Conservation (phyloP, 148 eudicot species). For the Agrostemma githago region DNA sequence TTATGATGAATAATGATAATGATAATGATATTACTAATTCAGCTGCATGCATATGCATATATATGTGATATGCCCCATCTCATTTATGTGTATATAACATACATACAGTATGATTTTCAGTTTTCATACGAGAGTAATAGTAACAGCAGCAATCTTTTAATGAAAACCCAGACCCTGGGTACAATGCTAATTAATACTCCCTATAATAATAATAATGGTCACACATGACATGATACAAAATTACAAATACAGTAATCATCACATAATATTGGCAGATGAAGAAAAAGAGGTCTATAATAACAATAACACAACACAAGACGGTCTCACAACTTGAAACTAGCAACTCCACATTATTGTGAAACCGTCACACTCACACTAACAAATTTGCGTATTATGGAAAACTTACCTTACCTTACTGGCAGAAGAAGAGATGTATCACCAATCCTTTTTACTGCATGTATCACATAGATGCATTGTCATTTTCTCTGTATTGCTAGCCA, state of each 20-base stretch:
- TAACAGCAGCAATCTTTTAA: background rate
- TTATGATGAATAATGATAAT: background rate
- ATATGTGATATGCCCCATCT: no score
- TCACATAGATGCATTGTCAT: background rate
- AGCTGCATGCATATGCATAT: no score
- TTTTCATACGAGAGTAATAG: background rate
- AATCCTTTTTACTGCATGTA: background rate
- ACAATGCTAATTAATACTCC: background rate
- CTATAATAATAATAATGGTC: background rate
- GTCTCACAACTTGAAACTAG: no score
- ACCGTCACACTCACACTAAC: background rate
- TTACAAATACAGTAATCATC: no score
- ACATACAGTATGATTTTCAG: background rate
- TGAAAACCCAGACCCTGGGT: background rate
- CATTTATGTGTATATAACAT: background rate
- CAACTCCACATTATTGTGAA: background rate
- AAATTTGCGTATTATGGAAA: background rate
- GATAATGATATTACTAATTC: background rate
- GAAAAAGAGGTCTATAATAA: background rate
- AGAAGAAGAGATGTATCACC: background rate
- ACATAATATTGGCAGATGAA: constrained; percentile 8
- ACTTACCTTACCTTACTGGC: constrained; percentile 13
- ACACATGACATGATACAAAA: background rate
- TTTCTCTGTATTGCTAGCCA: background rate
- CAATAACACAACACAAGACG: background rate